A percentile compares a stretch with the other conserved stretches of the same genome.
Evolutionary conservation across 2,329 filamentous ascomycete species (phyloP).

Genomic region (Sclerotinia minor): DNA sequence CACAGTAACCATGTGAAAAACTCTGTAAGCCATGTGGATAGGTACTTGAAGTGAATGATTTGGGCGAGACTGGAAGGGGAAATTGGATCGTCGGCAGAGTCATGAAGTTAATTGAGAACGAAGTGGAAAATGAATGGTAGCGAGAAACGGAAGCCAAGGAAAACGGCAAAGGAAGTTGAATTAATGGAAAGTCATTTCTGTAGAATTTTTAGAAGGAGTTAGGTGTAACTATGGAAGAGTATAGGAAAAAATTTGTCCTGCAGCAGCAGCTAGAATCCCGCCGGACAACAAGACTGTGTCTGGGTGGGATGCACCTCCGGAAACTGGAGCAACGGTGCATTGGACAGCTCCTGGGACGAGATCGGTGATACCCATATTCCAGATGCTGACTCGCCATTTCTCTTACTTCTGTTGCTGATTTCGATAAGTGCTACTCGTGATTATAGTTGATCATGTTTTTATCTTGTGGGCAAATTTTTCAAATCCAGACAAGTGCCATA

Average conservation of each 20-base stretch:
- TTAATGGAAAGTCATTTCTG: conserved; percentile 60
- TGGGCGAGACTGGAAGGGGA: conserved; percentile 13
- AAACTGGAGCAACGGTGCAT: background rate
- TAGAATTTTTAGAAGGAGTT: conserved; percentile 54
- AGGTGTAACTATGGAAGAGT: conserved; percentile 26
- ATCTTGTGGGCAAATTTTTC: no score
- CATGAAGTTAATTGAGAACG: background rate
- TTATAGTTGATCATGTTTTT: no score
- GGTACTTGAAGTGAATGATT: background rate
- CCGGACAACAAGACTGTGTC: no score
- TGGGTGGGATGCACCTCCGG: background rate
- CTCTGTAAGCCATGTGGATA: background rate
- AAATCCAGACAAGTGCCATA: no score
- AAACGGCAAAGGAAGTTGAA: conserved; percentile 52
- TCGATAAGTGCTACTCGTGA: no score
- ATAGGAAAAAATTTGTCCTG: conserved; percentile 1
- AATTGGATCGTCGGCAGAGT: background rate
- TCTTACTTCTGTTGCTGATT: no score
- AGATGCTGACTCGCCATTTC: background rate
- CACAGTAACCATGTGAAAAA: background rate
- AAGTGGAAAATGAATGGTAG: background rate
- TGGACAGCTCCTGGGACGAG: background rate
- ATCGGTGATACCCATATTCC: no score
- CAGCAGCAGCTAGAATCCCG: background rate
- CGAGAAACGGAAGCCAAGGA: conserved; percentile 45